A percentile compares a stretch with the other conserved stretches of the same genome.
Conservation (phyloP, 441 rosid species). For the Pelargonium citronellum region DNA sequence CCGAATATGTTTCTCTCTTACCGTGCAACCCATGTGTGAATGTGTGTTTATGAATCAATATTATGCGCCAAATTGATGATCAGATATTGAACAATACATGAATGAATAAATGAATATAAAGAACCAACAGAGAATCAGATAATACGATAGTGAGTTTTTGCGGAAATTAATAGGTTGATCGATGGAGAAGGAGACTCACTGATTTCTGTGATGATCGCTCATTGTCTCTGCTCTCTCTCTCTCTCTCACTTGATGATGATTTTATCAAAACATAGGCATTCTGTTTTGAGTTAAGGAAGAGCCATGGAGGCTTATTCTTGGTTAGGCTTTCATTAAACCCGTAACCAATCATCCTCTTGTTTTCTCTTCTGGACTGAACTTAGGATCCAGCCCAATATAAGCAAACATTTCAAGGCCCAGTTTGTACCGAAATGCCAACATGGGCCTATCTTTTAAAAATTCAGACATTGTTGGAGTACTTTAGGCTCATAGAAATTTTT, state of each 20-base stretch:
- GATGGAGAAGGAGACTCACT: constrained; percentile 9
- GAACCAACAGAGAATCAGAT: not conserved
- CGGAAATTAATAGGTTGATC: not conserved
- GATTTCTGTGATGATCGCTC: constrained; percentile 2
- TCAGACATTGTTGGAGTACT: too few relatives aligned
- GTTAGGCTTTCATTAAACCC: not conserved
- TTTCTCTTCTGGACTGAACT: not conserved
- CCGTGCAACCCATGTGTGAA: constrained; percentile 53
- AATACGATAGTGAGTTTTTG: not conserved
- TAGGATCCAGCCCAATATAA: too few relatives aligned
- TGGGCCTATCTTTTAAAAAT: too few relatives aligned
- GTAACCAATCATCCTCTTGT: not conserved
- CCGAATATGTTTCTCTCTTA: constrained; percentile 59
- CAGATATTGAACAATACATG: too few relatives aligned
- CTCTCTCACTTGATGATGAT: not conserved
- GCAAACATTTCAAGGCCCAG: not conserved
- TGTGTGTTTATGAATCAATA: not conserved
- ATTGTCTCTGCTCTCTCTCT: not conserved
- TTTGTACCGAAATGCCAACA: too few relatives aligned
- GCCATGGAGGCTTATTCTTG: not conserved
- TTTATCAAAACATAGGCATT: not conserved
- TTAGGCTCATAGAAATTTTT: too few relatives aligned
- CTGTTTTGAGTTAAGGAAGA: not conserved
- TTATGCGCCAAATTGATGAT: not conserved
- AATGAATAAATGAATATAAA: not conserved